A percentile compares a stretch with the other conserved stretches of the same genome.
Conservation (phyloP, 495 filamentous ascomycete genomes). For the Xylaria intraflava region DNA sequence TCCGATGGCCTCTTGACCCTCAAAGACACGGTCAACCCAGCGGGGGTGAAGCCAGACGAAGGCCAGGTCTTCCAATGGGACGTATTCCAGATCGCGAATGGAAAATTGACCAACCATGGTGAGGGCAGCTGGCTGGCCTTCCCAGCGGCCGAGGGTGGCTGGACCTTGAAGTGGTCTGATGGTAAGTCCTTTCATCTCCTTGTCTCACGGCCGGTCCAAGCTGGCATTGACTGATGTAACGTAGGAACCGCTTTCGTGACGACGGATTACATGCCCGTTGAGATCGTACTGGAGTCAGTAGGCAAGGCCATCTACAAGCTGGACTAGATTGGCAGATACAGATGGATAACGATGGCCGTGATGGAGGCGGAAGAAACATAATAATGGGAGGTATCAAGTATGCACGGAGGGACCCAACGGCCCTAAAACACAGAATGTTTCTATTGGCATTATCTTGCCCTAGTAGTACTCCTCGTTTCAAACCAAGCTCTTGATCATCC, state of each 20-base stretch:
- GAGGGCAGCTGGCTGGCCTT: constrained; percentile 33
- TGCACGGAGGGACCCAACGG: neutral
- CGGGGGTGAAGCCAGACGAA: constrained; percentile 15
- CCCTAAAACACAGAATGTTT: too few species aligned
- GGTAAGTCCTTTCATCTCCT: constrained; percentile 19
- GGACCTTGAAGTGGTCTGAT: constrained; percentile 35
- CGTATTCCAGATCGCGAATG: constrained; percentile 24
- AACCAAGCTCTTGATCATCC: too few species aligned
- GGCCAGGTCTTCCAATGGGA: constrained; percentile 29
- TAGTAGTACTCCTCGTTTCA: too few species aligned
- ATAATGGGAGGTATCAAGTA: neutral
- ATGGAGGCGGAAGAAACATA: constrained; percentile 7
- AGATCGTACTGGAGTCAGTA: constrained; percentile 27
- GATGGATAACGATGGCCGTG: neutral
- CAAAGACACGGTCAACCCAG: constrained; percentile 31
- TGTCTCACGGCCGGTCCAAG: too few species aligned
- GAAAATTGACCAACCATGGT: constrained; percentile 22
- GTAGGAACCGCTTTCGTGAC: constrained; percentile 29
- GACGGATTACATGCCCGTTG: constrained; percentile 30
- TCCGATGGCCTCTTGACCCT: constrained; percentile 29
- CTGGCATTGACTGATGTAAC: neutral
- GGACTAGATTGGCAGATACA: constrained; percentile 6
- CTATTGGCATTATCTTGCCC: too few species aligned
- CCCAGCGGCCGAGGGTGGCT: constrained; percentile 19
- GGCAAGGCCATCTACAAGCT: constrained; percentile 24